Conservation (phyloP, 257 asterid species). For the Solanum paucissectum region DNA sequence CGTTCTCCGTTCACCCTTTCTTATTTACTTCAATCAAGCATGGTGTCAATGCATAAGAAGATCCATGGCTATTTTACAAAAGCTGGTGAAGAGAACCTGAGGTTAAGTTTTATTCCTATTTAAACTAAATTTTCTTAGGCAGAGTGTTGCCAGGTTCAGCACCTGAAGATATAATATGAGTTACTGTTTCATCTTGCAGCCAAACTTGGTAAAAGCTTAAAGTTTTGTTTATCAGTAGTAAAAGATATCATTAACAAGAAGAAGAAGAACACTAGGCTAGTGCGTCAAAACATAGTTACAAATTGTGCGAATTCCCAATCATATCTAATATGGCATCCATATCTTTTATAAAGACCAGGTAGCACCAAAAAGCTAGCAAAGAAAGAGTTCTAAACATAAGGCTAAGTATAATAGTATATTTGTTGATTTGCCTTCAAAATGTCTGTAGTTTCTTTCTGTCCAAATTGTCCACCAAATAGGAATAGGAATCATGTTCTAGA, state of each 20-base stretch:
- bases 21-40: not conserved
- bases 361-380: not conserved
- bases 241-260: not conserved
- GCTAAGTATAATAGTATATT: not conserved
- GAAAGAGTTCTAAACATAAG: not conserved
- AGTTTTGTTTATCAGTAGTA: not conserved
- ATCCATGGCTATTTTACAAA: not conserved
- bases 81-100: not conserved
- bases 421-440: not conserved
- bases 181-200: not conserved
- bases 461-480: not conserved
- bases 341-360: not conserved
- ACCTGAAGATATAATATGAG: not conserved
- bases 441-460: not conserved
- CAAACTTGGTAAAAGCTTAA: not conserved
- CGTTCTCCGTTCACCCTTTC: not conserved
- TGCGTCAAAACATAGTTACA: not conserved
- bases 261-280: not conserved
- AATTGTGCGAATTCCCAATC: not conserved
- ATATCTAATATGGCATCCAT: not conserved
- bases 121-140: not conserved
- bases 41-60: not conserved
- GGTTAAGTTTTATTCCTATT: not conserved
- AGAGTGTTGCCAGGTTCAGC: not conserved
- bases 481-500: not conserved